Evolutionary conservation across 2,329 filamentous ascomycete species (phyloP), one percentile per base, ranked within the genome.

Genomic region (Arthrinium phaeospermum): DNA sequence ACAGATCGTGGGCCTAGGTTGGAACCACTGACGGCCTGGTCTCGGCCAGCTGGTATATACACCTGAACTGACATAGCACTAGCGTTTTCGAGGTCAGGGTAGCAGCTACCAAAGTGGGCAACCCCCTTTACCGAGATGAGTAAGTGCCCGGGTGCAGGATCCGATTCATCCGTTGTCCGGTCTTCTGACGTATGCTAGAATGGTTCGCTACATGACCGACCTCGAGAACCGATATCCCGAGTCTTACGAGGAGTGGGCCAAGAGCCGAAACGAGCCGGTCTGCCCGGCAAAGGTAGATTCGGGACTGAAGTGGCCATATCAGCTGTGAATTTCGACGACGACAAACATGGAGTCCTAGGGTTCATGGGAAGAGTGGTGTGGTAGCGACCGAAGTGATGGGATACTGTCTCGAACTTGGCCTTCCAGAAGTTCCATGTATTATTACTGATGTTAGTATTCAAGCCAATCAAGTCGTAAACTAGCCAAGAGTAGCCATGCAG

Each of bases 181-280:
- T 61, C 2, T 1, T 61, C 53, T 61, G 27, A 64, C 19, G n/a
- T 19, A 5, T 22, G 19, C 22, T 7, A 64, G 57, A 14, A 41
- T 64, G 8, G 22, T 46, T n/a, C 69, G 30, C 27, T 49, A 53
- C 69, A 45, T 46, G 49, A 57, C 22, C 47, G 69, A 67, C 8
- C 71, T 72, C 22, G 68, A 72, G 12, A 12, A 24, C n/a, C 19
- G 1, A 22, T 71, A 57, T 47, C 71, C 53, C 19, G 68, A 72
- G 13, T 34, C 68, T 0, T 72, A 72, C 19, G 71, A 72, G n/a
- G 71, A 72, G 24, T 72, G 71, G 71, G 68, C 68, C n/a, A 47
- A 10, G n/a, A 41, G 4, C 19, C n/a, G 34, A 34, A n/a, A 41
- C 22, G 57, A 64, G 34, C 19, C 57, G 3, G 19, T 22, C 1